These are phyloP conservation scores for Arthrobotrys sphaeroides DNA, from an alignment of 2,329 filamentous ascomycete species.

Conservation along the genomic window DNA sequence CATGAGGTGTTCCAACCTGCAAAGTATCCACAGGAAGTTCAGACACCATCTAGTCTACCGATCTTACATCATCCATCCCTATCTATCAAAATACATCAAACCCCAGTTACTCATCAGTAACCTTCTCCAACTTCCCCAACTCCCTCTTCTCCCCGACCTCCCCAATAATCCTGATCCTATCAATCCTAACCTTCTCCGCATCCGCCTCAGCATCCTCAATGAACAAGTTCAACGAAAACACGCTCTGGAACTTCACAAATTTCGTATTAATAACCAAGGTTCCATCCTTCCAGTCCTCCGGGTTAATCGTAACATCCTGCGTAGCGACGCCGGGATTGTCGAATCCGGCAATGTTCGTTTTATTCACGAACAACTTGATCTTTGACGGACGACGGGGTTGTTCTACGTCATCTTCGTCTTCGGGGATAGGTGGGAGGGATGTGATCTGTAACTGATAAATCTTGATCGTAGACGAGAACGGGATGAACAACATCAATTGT, in stretches of 20 bases:
- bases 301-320: conserved; percentile 78
- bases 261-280: conserved; percentile 78
- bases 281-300: conserved; percentile 80
- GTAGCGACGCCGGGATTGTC: conserved; percentile 88
- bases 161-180: conserved; percentile 73
- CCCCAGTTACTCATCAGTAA: conserved; percentile 72
- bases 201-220: conserved; percentile 85
- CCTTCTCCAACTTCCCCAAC: conserved; percentile 94
- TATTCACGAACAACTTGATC: conserved; percentile 87
- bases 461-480: conserved; percentile 88
- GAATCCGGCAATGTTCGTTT: conserved; percentile 89
- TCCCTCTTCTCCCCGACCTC: conserved; percentile 91
- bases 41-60: neutral
- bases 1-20: no score
- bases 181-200: conserved; percentile 81
- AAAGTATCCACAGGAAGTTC: no score
- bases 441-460: conserved; percentile 88
- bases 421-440: conserved; percentile 71
- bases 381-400: conserved; percentile 81
- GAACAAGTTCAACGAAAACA: conserved; percentile 85
- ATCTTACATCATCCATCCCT: neutral
- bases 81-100: neutral
- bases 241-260: conserved; percentile 97
- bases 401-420: conserved; percentile 63
- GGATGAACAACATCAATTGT: conserved; percentile 90